phyloP scores from a whole-genome alignment of 169 alveolate genomes.

The Plasmodium vivax region DNA sequence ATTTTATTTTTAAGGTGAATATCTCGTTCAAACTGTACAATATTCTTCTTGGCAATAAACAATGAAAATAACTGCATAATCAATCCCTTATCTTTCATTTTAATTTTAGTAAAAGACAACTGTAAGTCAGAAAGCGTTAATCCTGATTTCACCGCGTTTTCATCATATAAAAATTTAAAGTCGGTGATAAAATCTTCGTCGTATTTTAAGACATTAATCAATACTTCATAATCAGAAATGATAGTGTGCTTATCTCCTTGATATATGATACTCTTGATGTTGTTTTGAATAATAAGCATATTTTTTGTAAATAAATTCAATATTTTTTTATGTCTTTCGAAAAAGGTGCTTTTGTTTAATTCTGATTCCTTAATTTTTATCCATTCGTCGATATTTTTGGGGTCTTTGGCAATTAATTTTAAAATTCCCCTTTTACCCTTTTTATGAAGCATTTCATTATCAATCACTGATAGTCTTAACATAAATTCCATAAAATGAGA shows the following conservation, averaged over 20 bases:
- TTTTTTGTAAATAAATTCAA: conserved; percentile 57
- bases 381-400: conserved; percentile 58
- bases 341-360: conserved; percentile 47
- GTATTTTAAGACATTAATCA: conserved; percentile 65
- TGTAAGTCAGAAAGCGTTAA: conserved; percentile 81
- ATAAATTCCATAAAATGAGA: conserved; percentile 79
- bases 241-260: conserved; percentile 70
- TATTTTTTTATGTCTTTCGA: conserved; percentile 71
- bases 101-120: conserved; percentile 78
- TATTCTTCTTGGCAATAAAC: conserved; percentile 73
- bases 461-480: conserved; percentile 76
- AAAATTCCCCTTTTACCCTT: conserved; percentile 75
- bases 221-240: conserved; percentile 59
- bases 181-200: conserved; percentile 76
- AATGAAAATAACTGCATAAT: conserved; percentile 75
- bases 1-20: conserved; percentile 60
- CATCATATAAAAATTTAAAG: conserved; percentile 77
- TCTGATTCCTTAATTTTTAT: conserved; percentile 64
- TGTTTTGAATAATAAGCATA: conserved; percentile 58
- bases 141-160: conserved; percentile 76
- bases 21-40: conserved; percentile 65
- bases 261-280: conserved; percentile 39
- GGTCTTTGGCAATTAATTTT: conserved; percentile 72
- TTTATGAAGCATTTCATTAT: conserved; percentile 74
- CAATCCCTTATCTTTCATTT: conserved; percentile 76